Evolutionary conservation across 495 filamentous ascomycete genomes (phyloP).

Genomic region (Neurospora sp.): DNA sequence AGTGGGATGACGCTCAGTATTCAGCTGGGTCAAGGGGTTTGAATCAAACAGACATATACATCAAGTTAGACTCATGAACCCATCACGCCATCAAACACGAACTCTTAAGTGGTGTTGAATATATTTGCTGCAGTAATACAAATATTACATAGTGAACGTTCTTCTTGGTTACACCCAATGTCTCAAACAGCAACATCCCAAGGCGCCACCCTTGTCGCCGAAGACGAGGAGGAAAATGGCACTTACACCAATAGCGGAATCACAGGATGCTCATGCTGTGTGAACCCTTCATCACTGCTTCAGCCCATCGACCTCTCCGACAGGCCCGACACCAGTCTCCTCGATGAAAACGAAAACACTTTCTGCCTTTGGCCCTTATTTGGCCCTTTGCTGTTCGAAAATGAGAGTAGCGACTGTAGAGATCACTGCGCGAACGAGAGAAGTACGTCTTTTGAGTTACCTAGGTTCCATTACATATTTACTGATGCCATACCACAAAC

Average conservation of each 20-base stretch:
- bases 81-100: not conserved
- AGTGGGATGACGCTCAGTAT: not conserved
- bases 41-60: not conserved
- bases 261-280: not conserved
- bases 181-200: not conserved
- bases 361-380: slow-evolving; percentile 65
- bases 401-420: slow-evolving; percentile 76
- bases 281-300: not conserved
- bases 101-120: not conserved
- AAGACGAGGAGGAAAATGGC: not conserved
- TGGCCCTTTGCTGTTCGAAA: slow-evolving; percentile 80
- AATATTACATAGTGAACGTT: not conserved
- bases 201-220: not conserved
- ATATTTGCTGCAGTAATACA: not conserved
- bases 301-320: not conserved
- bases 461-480: not conserved
- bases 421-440: slow-evolving; percentile 73
- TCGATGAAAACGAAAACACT: slow-evolving; percentile 2
- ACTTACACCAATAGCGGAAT: not conserved
- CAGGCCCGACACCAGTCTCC: not conserved
- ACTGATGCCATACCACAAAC: not conserved
- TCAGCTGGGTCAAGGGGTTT: not conserved
- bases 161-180: not conserved
- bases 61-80: not conserved
- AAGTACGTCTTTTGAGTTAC: slow-evolving; percentile 36